Base-by-base conservation (phyloP, 768 basidiomycete species). In the Grammothele lineata region DNA sequence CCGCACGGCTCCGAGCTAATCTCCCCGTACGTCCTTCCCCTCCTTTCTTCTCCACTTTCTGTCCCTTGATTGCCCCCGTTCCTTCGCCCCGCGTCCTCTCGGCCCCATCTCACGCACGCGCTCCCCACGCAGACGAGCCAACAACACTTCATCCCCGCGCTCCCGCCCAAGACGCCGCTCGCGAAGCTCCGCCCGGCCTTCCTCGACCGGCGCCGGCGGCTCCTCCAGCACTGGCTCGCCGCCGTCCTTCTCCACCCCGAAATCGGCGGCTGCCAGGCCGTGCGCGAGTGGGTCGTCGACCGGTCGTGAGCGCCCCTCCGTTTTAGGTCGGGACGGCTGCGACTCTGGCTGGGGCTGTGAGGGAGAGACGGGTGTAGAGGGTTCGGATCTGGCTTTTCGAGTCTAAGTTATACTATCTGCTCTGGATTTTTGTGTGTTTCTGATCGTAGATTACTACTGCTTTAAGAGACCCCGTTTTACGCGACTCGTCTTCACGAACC, bases 131-230 rank as follows among this genome's bases (percentile, higher is more conserved):
- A 83, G 76, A 63, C 62, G 8, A 66, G 71, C 36, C 69, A 74
- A 37, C 70, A 70, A 12, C 63, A 68, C 17, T 70, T 71, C 40
- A 63, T 88, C 14, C 85, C 85, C 2, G 38, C 67, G 2, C 72
- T 88, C 4, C 86, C 85, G 0, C 83, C 86, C 0, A 88, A 87
- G 65, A 73, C 77, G 0, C 78, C 85, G 0, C 67, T 87, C 0
- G 73, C 84, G 1, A 77, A 80, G 19, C 87, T 83, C 57, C 70
- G 86, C 10, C 76, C 80, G 0, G 76, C 75, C 0, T 87, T 88
- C 63, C 75, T 87, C 3, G 83, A 87, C 40, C 71, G 71, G 11
- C 71, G 85, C 10, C 70, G 83, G 7, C 71, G 76, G 27, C 70
- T 71, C 11, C 69, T 87, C 3, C 77, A 87, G 59, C 75, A 77